A percentile compares a stretch with the other conserved stretches of the same genome.
Conservation (phyloP, 352 stramenopile genomes). For the Phytophthora vignae region DNA sequence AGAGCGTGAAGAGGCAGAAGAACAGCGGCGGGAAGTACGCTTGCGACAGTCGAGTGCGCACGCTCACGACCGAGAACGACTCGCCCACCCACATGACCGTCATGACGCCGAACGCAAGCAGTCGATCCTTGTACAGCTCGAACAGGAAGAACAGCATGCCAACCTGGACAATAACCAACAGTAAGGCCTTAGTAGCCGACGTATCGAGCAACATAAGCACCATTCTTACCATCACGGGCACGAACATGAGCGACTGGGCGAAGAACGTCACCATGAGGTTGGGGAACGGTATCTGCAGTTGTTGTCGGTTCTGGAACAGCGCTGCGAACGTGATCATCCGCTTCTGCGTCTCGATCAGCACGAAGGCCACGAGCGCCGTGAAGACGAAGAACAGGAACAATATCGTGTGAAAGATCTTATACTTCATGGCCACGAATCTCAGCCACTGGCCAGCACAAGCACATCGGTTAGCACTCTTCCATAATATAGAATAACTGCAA, state of each 20-base stretch:
- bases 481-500: background rate
- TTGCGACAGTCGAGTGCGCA: constrained; percentile 72
- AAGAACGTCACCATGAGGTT: constrained; percentile 90
- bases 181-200: no score
- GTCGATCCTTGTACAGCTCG: constrained; percentile 94
- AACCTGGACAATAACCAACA: constrained; percentile 47
- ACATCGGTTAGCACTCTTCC: constrained; percentile 2
- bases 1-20: constrained; percentile 95
- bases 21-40: constrained; percentile 92
- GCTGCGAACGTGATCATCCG: constrained; percentile 94
- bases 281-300: constrained; percentile 73
- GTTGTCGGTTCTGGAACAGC: constrained; percentile 85
- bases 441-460: constrained; percentile 32
- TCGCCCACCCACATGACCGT: constrained; percentile 91
- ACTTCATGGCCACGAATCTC: constrained; percentile 75
- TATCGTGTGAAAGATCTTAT: constrained; percentile 90
- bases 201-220: background rate
- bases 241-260: constrained; percentile 93
- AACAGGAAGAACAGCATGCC: constrained; percentile 97
- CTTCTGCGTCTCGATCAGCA: constrained; percentile 93
- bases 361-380: constrained; percentile 94
- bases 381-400: constrained; percentile 95
- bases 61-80: constrained; percentile 91
- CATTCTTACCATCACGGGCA: constrained; percentile 89
- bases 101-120: constrained; percentile 92